These are phyloP conservation scores for Hibiscus syriacus DNA, from an alignment of 345 rosid genomes.

Conservation along the genomic window DNA sequence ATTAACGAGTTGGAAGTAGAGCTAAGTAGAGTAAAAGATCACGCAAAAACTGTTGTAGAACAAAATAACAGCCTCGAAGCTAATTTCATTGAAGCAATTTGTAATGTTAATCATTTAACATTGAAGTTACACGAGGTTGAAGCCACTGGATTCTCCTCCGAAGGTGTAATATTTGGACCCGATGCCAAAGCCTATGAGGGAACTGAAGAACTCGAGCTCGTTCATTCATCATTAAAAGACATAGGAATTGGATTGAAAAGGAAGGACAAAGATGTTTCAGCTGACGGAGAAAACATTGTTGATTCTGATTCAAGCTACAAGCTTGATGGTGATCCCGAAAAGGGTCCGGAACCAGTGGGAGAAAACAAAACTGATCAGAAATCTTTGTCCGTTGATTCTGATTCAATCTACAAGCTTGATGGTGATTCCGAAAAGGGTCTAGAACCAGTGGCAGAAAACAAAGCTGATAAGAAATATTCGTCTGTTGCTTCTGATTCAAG, in stretches of 20 bases:
- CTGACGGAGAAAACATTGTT: constrained; percentile 13
- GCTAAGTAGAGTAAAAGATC: constrained; percentile 37
- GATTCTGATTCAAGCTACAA: constrained; percentile 17
- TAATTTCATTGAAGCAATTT: constrained; percentile 47
- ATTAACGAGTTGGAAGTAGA: constrained; percentile 55
- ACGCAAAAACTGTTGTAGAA: constrained; percentile 37
- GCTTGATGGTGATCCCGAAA: constrained; percentile 15
- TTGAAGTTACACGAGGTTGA: constrained; percentile 44
- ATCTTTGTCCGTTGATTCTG: no score
- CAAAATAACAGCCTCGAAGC: constrained; percentile 43
- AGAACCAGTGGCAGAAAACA: no score
- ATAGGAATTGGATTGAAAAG: background rate
- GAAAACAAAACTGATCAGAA: background rate
- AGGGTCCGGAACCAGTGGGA: constrained; percentile 10
- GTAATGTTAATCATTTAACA: constrained; percentile 40
- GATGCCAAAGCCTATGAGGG: constrained; percentile 17
- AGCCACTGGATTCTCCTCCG: constrained; percentile 20
- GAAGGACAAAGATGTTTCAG: background rate
- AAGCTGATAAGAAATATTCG: no score
- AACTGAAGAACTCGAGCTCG: constrained; percentile 7
- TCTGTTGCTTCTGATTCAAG: no score
- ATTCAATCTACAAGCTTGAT: no score
- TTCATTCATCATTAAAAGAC: constrained; percentile 7
- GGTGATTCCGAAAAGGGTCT: no score
- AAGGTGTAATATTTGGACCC: constrained; percentile 10